These are phyloP conservation scores for Sporothrix mexicana DNA, from an alignment of 2,329 filamentous ascomycete species.

Conservation along the genomic window DNA sequence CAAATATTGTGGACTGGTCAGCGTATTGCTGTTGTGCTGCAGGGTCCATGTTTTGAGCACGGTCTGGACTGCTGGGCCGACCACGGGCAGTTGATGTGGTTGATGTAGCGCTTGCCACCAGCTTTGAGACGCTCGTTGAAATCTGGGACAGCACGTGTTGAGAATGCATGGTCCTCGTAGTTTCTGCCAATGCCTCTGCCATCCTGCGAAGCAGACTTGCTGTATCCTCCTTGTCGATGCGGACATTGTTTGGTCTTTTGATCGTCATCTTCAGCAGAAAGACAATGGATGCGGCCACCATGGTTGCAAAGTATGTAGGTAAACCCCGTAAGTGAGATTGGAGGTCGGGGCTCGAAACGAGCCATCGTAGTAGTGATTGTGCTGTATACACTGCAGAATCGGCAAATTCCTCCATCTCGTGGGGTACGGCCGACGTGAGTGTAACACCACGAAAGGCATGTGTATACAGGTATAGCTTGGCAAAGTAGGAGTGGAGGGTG, in stretches of 20 bases:
- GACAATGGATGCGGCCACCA: neutral
- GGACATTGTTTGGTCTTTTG: neutral
- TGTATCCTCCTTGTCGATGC: neutral
- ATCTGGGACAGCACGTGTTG: neutral
- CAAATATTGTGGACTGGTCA: neutral
- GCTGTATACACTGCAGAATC: neutral
- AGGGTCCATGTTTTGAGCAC: neutral
- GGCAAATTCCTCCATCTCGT: constrained; percentile 14
- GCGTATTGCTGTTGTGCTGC: neutral
- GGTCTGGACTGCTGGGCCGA: neutral
- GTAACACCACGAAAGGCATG: constrained; percentile 18
- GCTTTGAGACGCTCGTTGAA: neutral
- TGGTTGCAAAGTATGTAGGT: constrained; percentile 1
- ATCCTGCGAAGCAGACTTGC: neutral
- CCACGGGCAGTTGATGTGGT: neutral
- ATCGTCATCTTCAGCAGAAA: constrained; percentile 17
- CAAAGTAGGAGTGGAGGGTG: constrained; percentile 5
- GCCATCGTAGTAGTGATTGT: neutral
- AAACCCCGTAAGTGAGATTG: neutral
- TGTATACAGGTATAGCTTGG: constrained; percentile 1
- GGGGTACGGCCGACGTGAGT: neutral
- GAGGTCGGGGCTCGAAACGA: neutral
- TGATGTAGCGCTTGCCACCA: neutral
- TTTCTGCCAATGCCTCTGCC: neutral
- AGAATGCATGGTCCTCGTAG: neutral